A percentile compares a stretch with the other conserved stretches of the same genome.
phyloP scores from a whole-genome alignment of 2,329 filamentous ascomycete species.

The Delphinella strobiligena region DNA sequence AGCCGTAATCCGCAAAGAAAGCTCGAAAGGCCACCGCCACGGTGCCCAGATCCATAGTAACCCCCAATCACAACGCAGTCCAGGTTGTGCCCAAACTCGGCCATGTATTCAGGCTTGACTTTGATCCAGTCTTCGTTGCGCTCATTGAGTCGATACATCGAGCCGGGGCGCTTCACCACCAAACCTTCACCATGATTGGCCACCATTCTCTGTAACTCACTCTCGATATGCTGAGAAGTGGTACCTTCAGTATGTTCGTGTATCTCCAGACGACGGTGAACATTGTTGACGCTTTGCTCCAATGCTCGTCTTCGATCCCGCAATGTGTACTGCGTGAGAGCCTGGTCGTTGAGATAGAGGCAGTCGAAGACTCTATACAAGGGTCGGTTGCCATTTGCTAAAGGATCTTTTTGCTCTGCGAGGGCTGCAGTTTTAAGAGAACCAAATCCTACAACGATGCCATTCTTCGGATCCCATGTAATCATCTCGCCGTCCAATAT shows the following conservation, averaged over 20 bases:
- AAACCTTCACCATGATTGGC: conserved; percentile 80
- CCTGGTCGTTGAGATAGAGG: conserved; percentile 70
- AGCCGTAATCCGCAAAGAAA: conserved; percentile 83
- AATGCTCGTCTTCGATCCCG: conserved; percentile 69
- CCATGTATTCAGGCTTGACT: conserved; percentile 98
- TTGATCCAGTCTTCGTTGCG: conserved; percentile 97
- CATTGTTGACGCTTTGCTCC: conserved; percentile 54
- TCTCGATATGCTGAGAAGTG: conserved; percentile 62
- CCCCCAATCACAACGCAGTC: conserved; percentile 85
- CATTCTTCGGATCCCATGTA: conserved; percentile 80
- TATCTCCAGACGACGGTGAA: conserved; percentile 70
- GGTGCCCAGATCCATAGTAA: conserved; percentile 78
- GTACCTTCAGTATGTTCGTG: conserved; percentile 59
- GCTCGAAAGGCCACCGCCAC: conserved; percentile 71
- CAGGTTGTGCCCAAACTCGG: conserved; percentile 83
- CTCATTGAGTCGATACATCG: conserved; percentile 74
- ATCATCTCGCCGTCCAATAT: conserved; percentile 98
- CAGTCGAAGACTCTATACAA: conserved; percentile 85
- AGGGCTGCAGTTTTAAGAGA: conserved; percentile 86
- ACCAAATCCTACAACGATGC: conserved; percentile 80
- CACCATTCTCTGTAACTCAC: conserved; percentile 67
- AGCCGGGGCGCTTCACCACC: conserved; percentile 85
- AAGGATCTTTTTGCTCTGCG: conserved; percentile 63
- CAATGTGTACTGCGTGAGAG: conserved; percentile 71
- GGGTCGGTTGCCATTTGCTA: conserved; percentile 54